Evolutionary conservation across 1,284 basidiomycete species (phyloP), one percentile per base, ranked within the genome.

Genomic region (Puccinia hordei): DNA sequence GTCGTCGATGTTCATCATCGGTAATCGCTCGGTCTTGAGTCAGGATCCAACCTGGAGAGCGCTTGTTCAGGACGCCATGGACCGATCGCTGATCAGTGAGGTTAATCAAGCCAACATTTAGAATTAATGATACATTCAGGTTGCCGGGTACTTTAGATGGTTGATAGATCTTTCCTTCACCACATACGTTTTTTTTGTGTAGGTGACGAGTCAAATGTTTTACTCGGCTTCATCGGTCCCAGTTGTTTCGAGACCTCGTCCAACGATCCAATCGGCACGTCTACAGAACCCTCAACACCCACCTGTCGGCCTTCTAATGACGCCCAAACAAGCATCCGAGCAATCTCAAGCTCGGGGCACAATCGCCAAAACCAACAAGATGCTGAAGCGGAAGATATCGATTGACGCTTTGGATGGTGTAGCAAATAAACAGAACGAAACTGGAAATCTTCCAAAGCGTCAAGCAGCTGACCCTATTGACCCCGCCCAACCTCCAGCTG

Each of bases 1-100:
- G 84, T 94, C 93, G 30, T 98, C 95, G 9, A 87, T 99, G 13
- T 99, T 96, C 85, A 91, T 99, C 69, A 89, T 99, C 38, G 97
- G 97, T 8, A 91, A 98, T 75, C 88, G 90, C 0, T 83, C 85
- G 0, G 59, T 81, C 10, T 78, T 83, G 30, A 17, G 69, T 22
- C 73, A 80, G 87, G 90, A 81, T 83, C 68, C 83, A 9, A 91
- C 91, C 87, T 93, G 92, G 92, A 83, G 84, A 0, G 85, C 85
- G 0, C 86, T 93, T 22, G 85, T 92, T 2, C 86, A 89, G 17
- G 88, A 90, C 51, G 79, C 79, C 46, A 38, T 13, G 6, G 27
- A 41, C 53, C 69, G 79, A 57, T 72, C 71, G 22, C 33, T 66
- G 33, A 63, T 80, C 46, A 66, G 44, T 55, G 72, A 74, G 71